phyloP scores from a whole-genome alignment of 768 basidiomycete species.

The Lentinula aciculospora region DNA sequence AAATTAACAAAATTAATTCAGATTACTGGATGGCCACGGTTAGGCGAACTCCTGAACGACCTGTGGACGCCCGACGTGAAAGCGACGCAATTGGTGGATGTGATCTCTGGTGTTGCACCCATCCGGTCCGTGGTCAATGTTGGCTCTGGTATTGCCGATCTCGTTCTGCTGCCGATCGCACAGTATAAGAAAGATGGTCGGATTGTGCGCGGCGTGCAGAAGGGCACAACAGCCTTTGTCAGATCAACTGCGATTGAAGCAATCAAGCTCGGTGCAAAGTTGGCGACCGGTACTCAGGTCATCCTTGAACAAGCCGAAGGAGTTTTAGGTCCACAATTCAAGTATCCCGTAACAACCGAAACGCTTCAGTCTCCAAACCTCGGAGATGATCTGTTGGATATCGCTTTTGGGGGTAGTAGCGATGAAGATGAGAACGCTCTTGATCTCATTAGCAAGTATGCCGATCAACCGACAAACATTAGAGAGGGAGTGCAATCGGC shows the following conservation, averaged over 20 bases:
- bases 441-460: constrained; percentile 82
- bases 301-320: constrained; percentile 93
- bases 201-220: constrained; percentile 87
- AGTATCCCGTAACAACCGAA: constrained; percentile 60
- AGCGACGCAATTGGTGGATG: constrained; percentile 94
- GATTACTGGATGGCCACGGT: constrained; percentile 89
- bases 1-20: constrained; percentile 30
- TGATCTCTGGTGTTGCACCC: constrained; percentile 94
- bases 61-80: constrained; percentile 99
- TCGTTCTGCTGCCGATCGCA: constrained; percentile 91
- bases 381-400: constrained; percentile 11
- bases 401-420: constrained; percentile 18
- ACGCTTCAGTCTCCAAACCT: constrained; percentile 41
- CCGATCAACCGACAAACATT: constrained; percentile 81
- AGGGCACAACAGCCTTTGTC: constrained; percentile 89
- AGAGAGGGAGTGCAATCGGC: constrained; percentile 87
- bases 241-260: constrained; percentile 94
- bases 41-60: constrained; percentile 92
- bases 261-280: constrained; percentile 85
- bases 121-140: constrained; percentile 97
- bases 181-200: constrained; percentile 98
- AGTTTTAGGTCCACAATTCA: constrained; percentile 79
- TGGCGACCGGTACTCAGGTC: constrained; percentile 97
- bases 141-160: constrained; percentile 93
- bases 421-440: constrained; percentile 17